Percentiles rank a stretch among this genome's conserved stretches.
Conservation (phyloP, 2,329 filamentous ascomycete species). For the Penicillium vulpinum region DNA sequence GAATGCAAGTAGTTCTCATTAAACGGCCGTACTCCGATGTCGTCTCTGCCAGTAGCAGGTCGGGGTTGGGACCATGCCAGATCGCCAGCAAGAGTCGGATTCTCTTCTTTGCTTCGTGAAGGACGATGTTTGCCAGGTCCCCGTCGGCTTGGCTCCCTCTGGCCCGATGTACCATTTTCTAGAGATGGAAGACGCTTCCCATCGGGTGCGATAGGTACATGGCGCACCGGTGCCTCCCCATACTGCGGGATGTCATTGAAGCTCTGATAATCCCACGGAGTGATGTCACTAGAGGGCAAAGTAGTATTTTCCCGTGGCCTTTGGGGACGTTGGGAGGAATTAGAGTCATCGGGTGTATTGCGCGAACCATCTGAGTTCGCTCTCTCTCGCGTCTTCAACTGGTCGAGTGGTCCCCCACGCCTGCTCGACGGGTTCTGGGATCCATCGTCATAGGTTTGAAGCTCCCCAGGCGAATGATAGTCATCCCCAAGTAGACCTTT, state of each 20-base stretch:
- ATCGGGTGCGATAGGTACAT: slow-evolving; percentile 68
- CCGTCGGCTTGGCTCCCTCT: slow-evolving; percentile 57
- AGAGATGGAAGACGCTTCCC: slow-evolving; percentile 63
- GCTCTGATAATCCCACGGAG: slow-evolving; percentile 96
- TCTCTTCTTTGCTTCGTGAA: slow-evolving; percentile 61
- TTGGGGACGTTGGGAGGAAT: slow-evolving; percentile 73
- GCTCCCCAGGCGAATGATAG: slow-evolving; percentile 64
- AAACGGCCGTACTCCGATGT: slow-evolving; percentile 54
- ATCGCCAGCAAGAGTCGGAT: slow-evolving; percentile 39
- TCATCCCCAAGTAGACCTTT: slow-evolving; percentile 94
- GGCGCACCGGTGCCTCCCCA: slow-evolving; percentile 74
- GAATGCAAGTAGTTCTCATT: slow-evolving; percentile 51
- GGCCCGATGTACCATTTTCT: slow-evolving; percentile 45
- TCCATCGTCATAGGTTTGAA: slow-evolving; percentile 70
- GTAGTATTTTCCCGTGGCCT: slow-evolving; percentile 71
- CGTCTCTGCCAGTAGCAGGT: slow-evolving; percentile 74
- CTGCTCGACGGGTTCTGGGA: slow-evolving; percentile 44
- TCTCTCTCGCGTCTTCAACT: slow-evolving; percentile 66
- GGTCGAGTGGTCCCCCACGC: slow-evolving; percentile 45
- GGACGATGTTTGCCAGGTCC: slow-evolving; percentile 47
- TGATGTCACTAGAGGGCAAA: slow-evolving; percentile 84
- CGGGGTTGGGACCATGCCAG: slow-evolving; percentile 58
- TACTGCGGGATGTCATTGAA: slow-evolving; percentile 73
- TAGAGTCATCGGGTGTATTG: slow-evolving; percentile 40
- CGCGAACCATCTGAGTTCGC: slow-evolving; percentile 79